Evolutionary conservation across 1,284 basidiomycete species (phyloP).

Genomic region (Ustilago tritici): DNA sequence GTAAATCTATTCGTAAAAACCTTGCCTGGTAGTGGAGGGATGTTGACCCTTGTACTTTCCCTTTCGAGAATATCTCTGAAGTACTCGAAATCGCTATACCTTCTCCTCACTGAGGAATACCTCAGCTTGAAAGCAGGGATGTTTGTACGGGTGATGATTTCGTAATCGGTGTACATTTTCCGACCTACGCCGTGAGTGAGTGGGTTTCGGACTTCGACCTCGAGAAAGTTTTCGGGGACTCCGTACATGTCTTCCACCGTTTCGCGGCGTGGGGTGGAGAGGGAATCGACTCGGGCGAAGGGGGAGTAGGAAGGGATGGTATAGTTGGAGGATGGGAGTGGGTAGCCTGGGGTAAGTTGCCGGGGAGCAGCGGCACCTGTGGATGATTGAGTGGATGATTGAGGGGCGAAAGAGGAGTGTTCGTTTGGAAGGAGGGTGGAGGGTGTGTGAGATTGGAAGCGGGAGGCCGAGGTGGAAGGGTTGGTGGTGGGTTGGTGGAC

Average conservation of each 20-base stretch:
- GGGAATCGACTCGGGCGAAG: constrained; percentile 66
- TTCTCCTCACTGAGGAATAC: constrained; percentile 90
- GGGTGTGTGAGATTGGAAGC: constrained; percentile 51
- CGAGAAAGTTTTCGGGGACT: constrained; percentile 87
- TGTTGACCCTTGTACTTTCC: constrained; percentile 95
- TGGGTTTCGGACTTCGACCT: constrained; percentile 96
- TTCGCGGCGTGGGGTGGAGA: constrained; percentile 51
- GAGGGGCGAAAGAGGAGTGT: constrained; percentile 27
- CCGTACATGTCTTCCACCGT: constrained; percentile 94
- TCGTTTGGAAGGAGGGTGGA: constrained; percentile 52
- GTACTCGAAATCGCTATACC: constrained; percentile 98
- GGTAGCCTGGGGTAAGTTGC: constrained; percentile 54
- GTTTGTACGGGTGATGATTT: constrained; percentile 97
- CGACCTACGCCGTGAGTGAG: constrained; percentile 84
- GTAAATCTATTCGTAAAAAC: constrained; percentile 80
- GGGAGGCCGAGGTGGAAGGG: constrained; percentile 15
- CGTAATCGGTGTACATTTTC: constrained; percentile 99
- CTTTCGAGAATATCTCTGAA: constrained; percentile 98
- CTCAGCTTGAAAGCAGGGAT: constrained; percentile 98
- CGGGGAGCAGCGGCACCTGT: constrained; percentile 17
- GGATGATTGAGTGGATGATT: constrained; percentile 5
- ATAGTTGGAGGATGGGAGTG: constrained; percentile 52
- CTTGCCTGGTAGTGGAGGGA: constrained; percentile 95
- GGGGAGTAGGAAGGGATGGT: constrained; percentile 63
- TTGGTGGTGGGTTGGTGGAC: background rate